Evolutionary conservation across 257 asterid species (phyloP).

Genomic region (Pogostemon cablin): DNA sequence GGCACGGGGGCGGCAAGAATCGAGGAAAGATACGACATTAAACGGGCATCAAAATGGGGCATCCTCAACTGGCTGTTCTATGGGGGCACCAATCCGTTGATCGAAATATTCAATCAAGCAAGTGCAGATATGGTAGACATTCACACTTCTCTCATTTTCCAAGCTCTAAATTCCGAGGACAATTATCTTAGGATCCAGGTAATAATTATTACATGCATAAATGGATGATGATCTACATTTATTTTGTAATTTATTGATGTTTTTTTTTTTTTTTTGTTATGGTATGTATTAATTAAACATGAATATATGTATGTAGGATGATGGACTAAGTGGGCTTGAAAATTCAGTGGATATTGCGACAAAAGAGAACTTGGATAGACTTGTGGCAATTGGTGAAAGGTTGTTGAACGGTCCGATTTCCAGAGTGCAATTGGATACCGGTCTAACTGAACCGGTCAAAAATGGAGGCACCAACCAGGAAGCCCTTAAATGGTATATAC

Average conservation of each 20-base stretch:
- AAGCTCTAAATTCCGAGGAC: constrained; percentile 42
- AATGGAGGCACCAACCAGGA: constrained; percentile 49
- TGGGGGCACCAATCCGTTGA: constrained; percentile 48
- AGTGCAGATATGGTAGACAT: constrained; percentile 63
- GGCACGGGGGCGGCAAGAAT: constrained; percentile 56
- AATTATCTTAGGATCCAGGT: constrained; percentile 66
- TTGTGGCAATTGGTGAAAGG: constrained; percentile 43
- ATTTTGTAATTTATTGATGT: neutral
- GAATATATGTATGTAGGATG: constrained; percentile 41
- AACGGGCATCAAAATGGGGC: constrained; percentile 55
- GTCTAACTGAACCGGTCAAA: constrained; percentile 43
- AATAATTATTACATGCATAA: neutral
- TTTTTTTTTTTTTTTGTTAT: neutral
- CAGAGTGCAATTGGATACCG: constrained; percentile 46
- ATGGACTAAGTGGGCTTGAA: constrained; percentile 45
- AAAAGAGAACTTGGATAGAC: constrained; percentile 48
- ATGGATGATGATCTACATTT: neutral
- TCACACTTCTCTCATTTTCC: constrained; percentile 49
- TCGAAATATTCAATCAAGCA: constrained; percentile 55
- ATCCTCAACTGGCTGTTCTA: constrained; percentile 45
- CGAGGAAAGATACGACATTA: constrained; percentile 41
- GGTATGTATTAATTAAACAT: neutral
- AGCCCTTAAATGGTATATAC: constrained; percentile 46
- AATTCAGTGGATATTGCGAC: constrained; percentile 52
- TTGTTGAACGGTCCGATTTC: constrained; percentile 46